phyloP scores from a whole-genome alignment of 331 rosid genomes.

The Pyracantha coccinea region DNA sequence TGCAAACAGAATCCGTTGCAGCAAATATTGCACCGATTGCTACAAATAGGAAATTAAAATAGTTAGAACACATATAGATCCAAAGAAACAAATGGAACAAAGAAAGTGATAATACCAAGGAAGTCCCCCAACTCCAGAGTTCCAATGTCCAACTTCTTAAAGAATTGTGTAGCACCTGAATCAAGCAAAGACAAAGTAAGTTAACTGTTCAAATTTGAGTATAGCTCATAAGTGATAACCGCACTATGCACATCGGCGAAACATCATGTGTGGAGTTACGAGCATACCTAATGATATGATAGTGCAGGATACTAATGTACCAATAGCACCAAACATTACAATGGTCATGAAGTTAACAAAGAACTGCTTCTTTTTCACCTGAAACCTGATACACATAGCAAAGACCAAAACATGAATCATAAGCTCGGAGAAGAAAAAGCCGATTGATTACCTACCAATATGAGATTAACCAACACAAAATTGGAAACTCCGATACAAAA shows the following conservation, averaged over 20 bases:
- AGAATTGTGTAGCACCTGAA: slow-evolving; percentile 63
- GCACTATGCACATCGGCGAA: background rate
- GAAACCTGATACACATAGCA: slow-evolving; percentile 64
- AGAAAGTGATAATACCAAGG: slow-evolving; percentile 45
- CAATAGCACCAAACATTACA: slow-evolving; percentile 77
- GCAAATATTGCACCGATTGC: slow-evolving; percentile 98
- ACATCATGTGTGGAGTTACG: background rate
- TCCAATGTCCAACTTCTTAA: slow-evolving; percentile 62
- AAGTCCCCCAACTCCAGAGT: slow-evolving; percentile 63
- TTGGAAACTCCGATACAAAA: background rate
- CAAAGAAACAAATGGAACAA: background rate
- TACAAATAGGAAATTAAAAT: slow-evolving; percentile 19
- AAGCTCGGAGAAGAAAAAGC: background rate
- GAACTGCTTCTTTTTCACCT: slow-evolving; percentile 97
- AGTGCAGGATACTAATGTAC: slow-evolving; percentile 72
- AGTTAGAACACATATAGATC: slow-evolving; percentile 14
- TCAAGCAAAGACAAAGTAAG: slow-evolving; percentile 18
- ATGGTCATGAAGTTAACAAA: slow-evolving; percentile 78
- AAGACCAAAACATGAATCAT: slow-evolving; percentile 8
- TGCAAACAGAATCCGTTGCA: slow-evolving; percentile 98
- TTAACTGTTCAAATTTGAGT: background rate
- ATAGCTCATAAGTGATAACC: background rate
- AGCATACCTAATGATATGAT: slow-evolving; percentile 70
- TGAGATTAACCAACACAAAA: background rate
- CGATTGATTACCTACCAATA: background rate